phyloP scores from a whole-genome alignment of 768 basidiomycete species.

The Lentinula edodes region DNA sequence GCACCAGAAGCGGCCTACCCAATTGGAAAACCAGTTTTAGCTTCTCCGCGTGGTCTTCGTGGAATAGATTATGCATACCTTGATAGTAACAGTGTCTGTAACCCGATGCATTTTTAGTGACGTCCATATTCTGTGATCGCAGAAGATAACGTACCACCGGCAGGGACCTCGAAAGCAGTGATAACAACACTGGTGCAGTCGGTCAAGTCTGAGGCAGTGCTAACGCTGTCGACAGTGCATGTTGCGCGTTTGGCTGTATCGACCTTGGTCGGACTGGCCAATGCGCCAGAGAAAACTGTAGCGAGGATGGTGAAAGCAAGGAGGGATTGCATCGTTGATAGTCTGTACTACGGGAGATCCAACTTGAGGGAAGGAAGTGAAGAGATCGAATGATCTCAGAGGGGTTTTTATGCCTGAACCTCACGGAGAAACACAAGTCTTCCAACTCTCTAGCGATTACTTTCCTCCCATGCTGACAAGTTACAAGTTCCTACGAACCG shows the following conservation, averaged over 20 bases:
- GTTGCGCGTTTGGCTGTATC: conserved; percentile 16
- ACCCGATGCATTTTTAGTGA: not conserved
- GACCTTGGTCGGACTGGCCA: conserved; percentile 4
- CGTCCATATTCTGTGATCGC: not conserved
- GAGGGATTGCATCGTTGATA: not conserved
- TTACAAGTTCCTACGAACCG: too few species aligned
- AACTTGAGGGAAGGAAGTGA: too few species aligned
- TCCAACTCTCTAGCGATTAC: too few species aligned
- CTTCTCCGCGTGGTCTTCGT: too few species aligned
- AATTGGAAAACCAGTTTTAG: not conserved
- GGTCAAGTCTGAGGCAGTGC: conserved; percentile 13
- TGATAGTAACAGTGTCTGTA: conserved; percentile 2
- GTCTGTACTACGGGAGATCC: too few species aligned
- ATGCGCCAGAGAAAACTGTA: not conserved
- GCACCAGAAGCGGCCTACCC: not conserved
- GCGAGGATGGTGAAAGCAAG: conserved; percentile 4
- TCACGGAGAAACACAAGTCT: too few species aligned
- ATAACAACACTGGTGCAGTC: conserved; percentile 15
- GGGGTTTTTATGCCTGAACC: too few species aligned
- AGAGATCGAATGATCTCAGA: too few species aligned
- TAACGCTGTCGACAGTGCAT: conserved; percentile 16
- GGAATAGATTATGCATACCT: not conserved
- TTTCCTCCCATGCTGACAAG: too few species aligned
- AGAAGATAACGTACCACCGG: conserved; percentile 6
- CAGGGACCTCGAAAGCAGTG: conserved; percentile 12